Percentiles rank a stretch among this genome's conserved stretches.
Conservation (phyloP, 2,329 filamentous ascomycete genomes). For the Curvularia spicifera region DNA sequence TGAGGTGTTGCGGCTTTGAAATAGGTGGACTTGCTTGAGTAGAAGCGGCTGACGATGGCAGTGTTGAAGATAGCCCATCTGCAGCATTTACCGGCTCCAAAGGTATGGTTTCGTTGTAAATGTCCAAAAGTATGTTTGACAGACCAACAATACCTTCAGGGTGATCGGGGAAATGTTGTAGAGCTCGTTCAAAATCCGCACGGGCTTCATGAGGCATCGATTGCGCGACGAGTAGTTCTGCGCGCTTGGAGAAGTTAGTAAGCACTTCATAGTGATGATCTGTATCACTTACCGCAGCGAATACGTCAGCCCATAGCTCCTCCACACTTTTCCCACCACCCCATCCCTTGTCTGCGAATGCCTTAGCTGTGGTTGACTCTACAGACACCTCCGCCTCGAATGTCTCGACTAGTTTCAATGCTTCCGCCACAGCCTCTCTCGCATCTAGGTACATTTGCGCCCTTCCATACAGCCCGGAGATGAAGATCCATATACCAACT, state of each 20-base stretch:
- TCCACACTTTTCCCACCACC: constrained; percentile 81
- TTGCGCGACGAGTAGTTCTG: constrained; percentile 68
- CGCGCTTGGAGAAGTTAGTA: constrained; percentile 60
- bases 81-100: constrained; percentile 62
- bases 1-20: constrained; percentile 53
- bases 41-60: constrained; percentile 16
- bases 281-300: constrained; percentile 70
- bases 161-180: constrained; percentile 82
- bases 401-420: constrained; percentile 73
- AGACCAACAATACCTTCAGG: constrained; percentile 79
- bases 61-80: constrained; percentile 16
- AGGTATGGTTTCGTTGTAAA: constrained; percentile 70
- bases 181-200: constrained; percentile 78
- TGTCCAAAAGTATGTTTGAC: constrained; percentile 83
- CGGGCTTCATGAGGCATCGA: constrained; percentile 72
- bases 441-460: constrained; percentile 82
- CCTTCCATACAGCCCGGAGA: constrained; percentile 84
- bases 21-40: constrained; percentile 6
- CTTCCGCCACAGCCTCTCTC: constrained; percentile 79
- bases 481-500: constrained; percentile 86
- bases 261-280: background rate
- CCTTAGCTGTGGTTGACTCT: constrained; percentile 67
- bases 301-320: constrained; percentile 83
- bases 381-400: constrained; percentile 72
- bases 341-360: constrained; percentile 73